Conservation (phyloP, 140 eudicot species). For the Artemisia princeps region DNA sequence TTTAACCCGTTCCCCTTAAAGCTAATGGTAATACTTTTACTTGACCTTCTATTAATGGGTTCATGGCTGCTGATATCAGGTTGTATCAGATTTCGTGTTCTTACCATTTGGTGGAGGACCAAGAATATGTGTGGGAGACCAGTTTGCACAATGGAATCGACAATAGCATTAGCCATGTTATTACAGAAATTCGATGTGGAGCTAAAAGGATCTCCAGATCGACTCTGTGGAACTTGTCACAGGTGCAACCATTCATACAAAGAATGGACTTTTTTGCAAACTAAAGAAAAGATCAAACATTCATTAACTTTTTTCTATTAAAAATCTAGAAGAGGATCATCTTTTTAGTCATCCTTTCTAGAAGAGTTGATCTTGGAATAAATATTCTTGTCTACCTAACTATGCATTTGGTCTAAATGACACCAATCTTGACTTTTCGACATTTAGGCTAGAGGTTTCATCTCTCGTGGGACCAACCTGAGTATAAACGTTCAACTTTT, state of each 20-base stretch:
- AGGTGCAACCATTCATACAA: constrained; percentile 92
- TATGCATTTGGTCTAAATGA: constrained; percentile 14
- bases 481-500: not conserved
- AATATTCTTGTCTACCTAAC: constrained; percentile 19
- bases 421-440: constrained; percentile 20
- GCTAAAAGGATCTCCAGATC: constrained; percentile 71
- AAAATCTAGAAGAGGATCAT: not conserved
- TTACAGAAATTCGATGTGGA: constrained; percentile 71
- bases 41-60: too few relatives aligned
- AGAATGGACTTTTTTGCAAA: constrained; percentile 79
- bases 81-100: too few relatives aligned
- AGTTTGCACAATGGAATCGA: constrained; percentile 57
- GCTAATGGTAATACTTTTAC: too few relatives aligned
- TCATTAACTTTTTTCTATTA: constrained; percentile 9
- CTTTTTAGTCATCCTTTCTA: constrained; percentile 22
- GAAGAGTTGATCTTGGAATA: constrained; percentile 13
- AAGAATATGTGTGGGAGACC: too few relatives aligned
- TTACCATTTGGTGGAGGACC: too few relatives aligned
- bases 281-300: constrained; percentile 50
- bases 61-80: too few relatives aligned
- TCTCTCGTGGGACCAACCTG: constrained; percentile 1
- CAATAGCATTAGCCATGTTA: constrained; percentile 75
- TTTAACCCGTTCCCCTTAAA: too few relatives aligned
- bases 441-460: not conserved
- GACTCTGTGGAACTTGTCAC: constrained; percentile 77